These are phyloP conservation scores for Tolypocladium amazonense DNA, from an alignment of 2,329 filamentous ascomycete species.

Conservation along the genomic window DNA sequence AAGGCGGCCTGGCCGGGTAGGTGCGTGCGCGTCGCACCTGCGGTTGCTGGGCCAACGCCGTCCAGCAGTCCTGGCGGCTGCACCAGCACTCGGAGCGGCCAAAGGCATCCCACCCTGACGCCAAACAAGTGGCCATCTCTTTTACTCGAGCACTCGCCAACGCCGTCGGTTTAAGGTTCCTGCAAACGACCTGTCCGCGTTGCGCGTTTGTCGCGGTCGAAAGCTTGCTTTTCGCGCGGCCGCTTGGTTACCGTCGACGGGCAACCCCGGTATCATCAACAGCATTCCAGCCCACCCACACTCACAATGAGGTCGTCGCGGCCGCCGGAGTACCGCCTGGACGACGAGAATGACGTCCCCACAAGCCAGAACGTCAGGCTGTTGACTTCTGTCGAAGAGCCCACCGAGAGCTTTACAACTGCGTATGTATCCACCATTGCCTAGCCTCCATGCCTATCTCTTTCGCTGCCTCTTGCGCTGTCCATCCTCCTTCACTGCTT, in stretches of 20 bases:
- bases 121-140: no score
- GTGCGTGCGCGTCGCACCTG: not conserved
- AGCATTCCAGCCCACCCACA: not conserved
- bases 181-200: not conserved
- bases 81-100: no score
- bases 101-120: no score
- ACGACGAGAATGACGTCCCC: slow-evolving; percentile 41
- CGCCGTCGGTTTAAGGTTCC: not conserved
- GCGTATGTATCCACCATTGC: slow-evolving; percentile 39
- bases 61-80: not conserved
- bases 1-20: no score
- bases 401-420: slow-evolving; percentile 27
- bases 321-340: slow-evolving; percentile 47
- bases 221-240: not conserved
- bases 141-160: not conserved
- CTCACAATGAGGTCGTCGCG: slow-evolving; percentile 37
- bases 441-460: not conserved
- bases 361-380: slow-evolving; percentile 44
- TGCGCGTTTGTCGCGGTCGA: not conserved
- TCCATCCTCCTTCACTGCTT: not conserved
- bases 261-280: not conserved
- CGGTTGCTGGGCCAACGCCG: not conserved
- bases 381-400: slow-evolving; percentile 52
- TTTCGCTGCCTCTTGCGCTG: not conserved
- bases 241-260: not conserved